Evolutionary conservation across 768 basidiomycete species (phyloP).

Genomic region (Aureoboletus auriporus): DNA sequence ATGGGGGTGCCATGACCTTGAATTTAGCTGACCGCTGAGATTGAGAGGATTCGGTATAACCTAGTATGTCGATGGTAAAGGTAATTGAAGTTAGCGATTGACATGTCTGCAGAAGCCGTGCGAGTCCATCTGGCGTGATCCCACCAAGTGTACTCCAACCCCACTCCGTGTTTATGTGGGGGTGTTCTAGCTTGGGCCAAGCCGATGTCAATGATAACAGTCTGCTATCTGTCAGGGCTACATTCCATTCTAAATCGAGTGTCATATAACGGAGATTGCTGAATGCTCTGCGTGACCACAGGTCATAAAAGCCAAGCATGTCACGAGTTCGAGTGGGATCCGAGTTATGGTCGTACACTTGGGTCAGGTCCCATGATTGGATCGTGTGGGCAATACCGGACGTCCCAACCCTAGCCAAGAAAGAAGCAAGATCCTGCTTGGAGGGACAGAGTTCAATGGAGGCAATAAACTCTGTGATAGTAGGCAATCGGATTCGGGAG

Average conservation of each 20-base stretch:
- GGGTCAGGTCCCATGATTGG: neutral
- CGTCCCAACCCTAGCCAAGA: neutral
- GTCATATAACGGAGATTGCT: neutral
- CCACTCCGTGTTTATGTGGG: conserved; percentile 5
- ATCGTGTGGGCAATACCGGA: neutral
- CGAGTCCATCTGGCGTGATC: conserved; percentile 9
- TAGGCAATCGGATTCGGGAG: neutral
- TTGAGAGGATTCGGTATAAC: neutral
- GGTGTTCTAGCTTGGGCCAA: conserved; percentile 6
- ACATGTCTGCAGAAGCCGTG: neutral
- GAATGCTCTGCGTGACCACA: neutral
- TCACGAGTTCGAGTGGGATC: neutral
- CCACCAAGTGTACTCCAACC: conserved; percentile 3
- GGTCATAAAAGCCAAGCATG: neutral
- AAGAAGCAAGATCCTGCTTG: neutral
- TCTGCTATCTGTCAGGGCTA: neutral
- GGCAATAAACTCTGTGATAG: neutral
- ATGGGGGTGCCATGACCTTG: too few relatives aligned
- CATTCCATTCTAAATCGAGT: neutral
- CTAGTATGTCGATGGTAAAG: conserved; percentile 7
- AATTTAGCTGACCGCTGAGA: neutral
- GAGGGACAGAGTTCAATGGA: neutral
- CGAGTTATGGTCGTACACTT: neutral
- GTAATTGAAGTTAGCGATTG: neutral
- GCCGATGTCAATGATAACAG: neutral